phyloP scores from a whole-genome alignment of 495 filamentous ascomycete genomes.

The Hypoxylon fragiforme region DNA sequence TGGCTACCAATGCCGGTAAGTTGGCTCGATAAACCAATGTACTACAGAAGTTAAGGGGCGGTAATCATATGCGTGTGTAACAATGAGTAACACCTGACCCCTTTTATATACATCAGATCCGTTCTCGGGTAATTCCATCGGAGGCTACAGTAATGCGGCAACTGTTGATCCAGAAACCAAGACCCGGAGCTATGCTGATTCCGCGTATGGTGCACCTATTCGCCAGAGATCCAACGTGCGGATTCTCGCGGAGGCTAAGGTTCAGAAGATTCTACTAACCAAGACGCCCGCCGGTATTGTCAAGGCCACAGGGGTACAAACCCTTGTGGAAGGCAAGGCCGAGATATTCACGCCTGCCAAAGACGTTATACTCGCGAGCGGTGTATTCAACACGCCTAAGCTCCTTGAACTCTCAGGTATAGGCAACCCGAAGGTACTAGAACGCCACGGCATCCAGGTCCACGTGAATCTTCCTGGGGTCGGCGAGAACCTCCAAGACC shows the following conservation, averaged over 20 bases:
- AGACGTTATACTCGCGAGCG: constrained; percentile 57
- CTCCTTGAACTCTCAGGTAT: constrained; percentile 64
- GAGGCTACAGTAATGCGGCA: constrained; percentile 9
- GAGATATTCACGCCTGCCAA: too few relatives aligned
- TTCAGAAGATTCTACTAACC: constrained; percentile 1
- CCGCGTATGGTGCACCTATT: constrained; percentile 1
- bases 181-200: constrained; percentile 9
- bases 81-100: too few relatives aligned
- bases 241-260: constrained; percentile 6
- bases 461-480: constrained; percentile 51
- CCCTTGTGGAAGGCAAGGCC: not conserved
- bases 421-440: constrained; percentile 51
- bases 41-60: too few relatives aligned
- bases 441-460: constrained; percentile 48
- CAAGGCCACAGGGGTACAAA: not conserved
- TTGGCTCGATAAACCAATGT: too few relatives aligned
- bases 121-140: constrained; percentile 5
- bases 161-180: constrained; percentile 8
- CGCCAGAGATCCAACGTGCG: constrained; percentile 5
- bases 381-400: constrained; percentile 57
- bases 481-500: constrained; percentile 59
- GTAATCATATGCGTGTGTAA: too few relatives aligned
- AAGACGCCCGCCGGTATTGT: constrained; percentile 3
- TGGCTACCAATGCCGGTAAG: too few relatives aligned
- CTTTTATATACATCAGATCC: constrained; percentile 11